Percentiles rank a stretch among this genome's conserved stretches.
phyloP scores from a whole-genome alignment of 1,284 basidiomycete species.

The Papiliotrema laurentii region DNA sequence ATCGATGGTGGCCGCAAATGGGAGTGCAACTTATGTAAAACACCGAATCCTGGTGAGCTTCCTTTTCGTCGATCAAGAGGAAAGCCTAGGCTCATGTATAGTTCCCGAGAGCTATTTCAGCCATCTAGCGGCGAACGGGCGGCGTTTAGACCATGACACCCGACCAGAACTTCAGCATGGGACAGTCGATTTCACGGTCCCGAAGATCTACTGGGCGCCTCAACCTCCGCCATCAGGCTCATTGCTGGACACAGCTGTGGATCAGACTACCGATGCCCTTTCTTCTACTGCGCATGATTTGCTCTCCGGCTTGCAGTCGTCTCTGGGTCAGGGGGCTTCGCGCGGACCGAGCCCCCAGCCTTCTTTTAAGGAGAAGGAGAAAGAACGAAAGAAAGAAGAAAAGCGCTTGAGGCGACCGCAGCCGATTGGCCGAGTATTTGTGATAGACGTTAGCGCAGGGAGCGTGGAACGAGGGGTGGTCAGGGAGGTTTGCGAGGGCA shows the following conservation, averaged over 20 bases:
- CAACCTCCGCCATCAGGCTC: constrained; percentile 46
- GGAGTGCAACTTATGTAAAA: constrained; percentile 87
- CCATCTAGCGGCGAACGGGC: constrained; percentile 72
- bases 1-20: constrained; percentile 78
- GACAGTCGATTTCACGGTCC: constrained; percentile 85
- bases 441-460: constrained; percentile 76
- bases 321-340: constrained; percentile 30
- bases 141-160: constrained; percentile 75
- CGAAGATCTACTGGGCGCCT: constrained; percentile 81
- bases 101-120: constrained; percentile 81
- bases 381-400: constrained; percentile 27
- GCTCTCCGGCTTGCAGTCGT: constrained; percentile 39
- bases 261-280: constrained; percentile 47
- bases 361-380: constrained; percentile 26
- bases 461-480: constrained; percentile 71
- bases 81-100: constrained; percentile 39
- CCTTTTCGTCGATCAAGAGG: background rate
- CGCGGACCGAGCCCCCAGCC: constrained; percentile 46
- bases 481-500: constrained; percentile 61
- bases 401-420: constrained; percentile 55
- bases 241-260: constrained; percentile 54
- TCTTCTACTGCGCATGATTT: constrained; percentile 42
- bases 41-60: constrained; percentile 69
- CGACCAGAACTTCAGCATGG: constrained; percentile 87
- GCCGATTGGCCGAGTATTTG: constrained; percentile 78